Conservation (phyloP, 768 basidiomycete genomes). For the Leucosporidium yakuticum region DNA sequence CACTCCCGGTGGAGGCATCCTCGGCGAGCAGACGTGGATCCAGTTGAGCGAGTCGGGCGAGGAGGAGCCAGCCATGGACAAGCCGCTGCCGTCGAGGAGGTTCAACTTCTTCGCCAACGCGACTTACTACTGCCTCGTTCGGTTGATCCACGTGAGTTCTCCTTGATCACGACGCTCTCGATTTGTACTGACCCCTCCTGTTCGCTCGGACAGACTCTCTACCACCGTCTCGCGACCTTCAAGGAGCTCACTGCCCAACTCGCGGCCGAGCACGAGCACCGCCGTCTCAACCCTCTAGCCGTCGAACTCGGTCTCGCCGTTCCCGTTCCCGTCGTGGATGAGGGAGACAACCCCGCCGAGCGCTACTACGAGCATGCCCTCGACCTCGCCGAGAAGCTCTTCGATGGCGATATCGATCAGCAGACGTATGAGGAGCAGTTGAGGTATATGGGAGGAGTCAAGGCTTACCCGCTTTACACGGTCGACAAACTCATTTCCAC, state of each 20-base stretch:
- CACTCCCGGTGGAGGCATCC: neutral
- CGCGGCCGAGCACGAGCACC: constrained; percentile 50
- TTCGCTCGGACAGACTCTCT: constrained; percentile 66
- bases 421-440: constrained; percentile 88
- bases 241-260: constrained; percentile 71
- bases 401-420: constrained; percentile 87
- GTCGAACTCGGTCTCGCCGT: constrained; percentile 55
- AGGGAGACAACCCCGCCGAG: constrained; percentile 47
- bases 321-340: constrained; percentile 53
- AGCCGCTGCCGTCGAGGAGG: constrained; percentile 56
- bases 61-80: constrained; percentile 61
- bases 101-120: constrained; percentile 79
- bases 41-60: constrained; percentile 29
- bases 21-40: constrained; percentile 37
- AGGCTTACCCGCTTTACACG: constrained; percentile 89
- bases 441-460: constrained; percentile 87
- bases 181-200: neutral
- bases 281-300: constrained; percentile 37
- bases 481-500: constrained; percentile 88
- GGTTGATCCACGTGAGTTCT: constrained; percentile 72
- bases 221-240: constrained; percentile 78
- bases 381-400: constrained; percentile 84
- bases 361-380: constrained; percentile 85
- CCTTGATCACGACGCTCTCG: neutral
- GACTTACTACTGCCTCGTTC: constrained; percentile 82